Conservation (phyloP, 495 filamentous ascomycete species). For the Aspergillus egyptiacus region DNA sequence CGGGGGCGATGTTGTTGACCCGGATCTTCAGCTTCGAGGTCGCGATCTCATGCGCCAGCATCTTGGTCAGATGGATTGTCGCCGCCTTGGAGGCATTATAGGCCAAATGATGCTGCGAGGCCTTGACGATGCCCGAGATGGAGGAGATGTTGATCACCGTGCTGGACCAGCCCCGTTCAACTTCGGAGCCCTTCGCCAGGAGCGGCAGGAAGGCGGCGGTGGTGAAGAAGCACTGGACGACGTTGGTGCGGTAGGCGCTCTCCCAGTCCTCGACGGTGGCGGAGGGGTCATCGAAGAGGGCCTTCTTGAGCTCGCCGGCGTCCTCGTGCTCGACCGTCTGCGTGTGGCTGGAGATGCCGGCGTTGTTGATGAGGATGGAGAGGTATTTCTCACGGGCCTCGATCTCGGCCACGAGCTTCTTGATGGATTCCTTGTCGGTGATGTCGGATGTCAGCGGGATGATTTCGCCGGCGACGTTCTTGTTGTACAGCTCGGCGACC, state of each 20-base stretch:
- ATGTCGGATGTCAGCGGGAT: conserved; percentile 51
- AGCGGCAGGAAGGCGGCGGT: conserved; percentile 1
- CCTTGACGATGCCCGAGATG: conserved; percentile 46
- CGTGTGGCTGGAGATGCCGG: conserved; percentile 37
- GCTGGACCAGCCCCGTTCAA: conserved; percentile 45
- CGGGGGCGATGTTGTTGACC: conserved; percentile 52
- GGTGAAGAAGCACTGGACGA: conserved; percentile 2
- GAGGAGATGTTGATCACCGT: conserved; percentile 57
- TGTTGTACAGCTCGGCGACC: conserved; percentile 40
- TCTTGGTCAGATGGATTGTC: conserved; percentile 48
- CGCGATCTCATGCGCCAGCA: conserved; percentile 46
- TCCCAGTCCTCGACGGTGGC: neutral
- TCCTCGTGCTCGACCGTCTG: conserved; percentile 32
- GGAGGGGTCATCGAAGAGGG: conserved; percentile 48
- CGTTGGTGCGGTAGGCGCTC: conserved; percentile 29
- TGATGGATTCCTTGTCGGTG: conserved; percentile 42
- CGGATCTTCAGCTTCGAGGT: conserved; percentile 39
- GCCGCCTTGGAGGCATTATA: conserved; percentile 51
- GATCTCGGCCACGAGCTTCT: conserved; percentile 40
- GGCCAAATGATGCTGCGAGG: conserved; percentile 47
- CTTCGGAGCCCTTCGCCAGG: conserved; percentile 27
- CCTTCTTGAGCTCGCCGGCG: conserved; percentile 46
- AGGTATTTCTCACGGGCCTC: conserved; percentile 39
- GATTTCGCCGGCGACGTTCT: conserved; percentile 48
- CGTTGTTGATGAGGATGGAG: conserved; percentile 52